Conservation (phyloP, 345 rosid species). For the Lepidium didymum region DNA sequence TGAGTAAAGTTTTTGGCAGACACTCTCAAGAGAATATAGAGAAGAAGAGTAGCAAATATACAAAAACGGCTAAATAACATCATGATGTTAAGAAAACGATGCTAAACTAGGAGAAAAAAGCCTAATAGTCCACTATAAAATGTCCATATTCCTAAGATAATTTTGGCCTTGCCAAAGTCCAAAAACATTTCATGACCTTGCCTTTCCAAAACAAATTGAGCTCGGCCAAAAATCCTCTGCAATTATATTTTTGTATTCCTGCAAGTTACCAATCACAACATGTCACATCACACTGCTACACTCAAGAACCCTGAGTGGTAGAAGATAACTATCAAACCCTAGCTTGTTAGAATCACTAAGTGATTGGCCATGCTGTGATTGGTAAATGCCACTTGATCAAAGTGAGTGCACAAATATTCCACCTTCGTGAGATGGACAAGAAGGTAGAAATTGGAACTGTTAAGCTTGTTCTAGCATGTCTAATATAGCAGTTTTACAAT, state of each 20-base stretch:
- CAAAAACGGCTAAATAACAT: not conserved
- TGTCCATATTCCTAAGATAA: not conserved
- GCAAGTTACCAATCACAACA: slow-evolving; percentile 71
- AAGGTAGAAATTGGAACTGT: not conserved
- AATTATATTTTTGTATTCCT: slow-evolving; percentile 53
- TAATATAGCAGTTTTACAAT: not conserved
- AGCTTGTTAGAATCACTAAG: slow-evolving; percentile 23
- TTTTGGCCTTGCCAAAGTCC: slow-evolving; percentile 8
- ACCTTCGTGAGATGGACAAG: not conserved
- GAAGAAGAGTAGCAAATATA: not conserved
- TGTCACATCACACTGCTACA: slow-evolving; percentile 42
- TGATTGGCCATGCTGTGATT: slow-evolving; percentile 35
- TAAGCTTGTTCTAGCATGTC: not conserved
- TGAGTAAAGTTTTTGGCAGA: not conserved
- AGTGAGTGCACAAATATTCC: not conserved
- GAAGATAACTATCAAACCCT: slow-evolving; percentile 32
- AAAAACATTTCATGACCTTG: slow-evolving; percentile 43
- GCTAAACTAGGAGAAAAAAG: not conserved
- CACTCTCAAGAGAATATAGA: not conserved
- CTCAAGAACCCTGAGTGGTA: slow-evolving; percentile 38
- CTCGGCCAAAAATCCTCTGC: slow-evolving; percentile 50
- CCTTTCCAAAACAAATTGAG: slow-evolving; percentile 55
- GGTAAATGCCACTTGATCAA: slow-evolving; percentile 21
- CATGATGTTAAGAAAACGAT: not conserved
- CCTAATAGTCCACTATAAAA: not conserved